Percentiles rank a stretch among this genome's conserved stretches.
Evolutionary conservation across 768 basidiomycete genomes (phyloP).

Genomic region (Tulasnella sp.): DNA sequence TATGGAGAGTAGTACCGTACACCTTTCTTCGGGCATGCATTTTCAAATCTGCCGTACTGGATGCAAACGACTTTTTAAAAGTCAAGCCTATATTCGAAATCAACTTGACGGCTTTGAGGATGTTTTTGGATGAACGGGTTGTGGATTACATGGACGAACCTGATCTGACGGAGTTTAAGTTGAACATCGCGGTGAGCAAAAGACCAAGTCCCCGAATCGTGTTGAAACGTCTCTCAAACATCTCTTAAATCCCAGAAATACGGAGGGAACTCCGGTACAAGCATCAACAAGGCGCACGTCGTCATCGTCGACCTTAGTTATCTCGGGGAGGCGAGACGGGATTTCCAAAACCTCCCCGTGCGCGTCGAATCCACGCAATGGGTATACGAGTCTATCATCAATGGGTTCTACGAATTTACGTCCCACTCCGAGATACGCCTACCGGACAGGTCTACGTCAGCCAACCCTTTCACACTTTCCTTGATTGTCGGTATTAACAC

Average conservation of each 20-base stretch:
- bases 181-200: neutral
- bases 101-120: neutral
- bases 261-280: conserved; percentile 1
- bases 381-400: neutral
- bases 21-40: conserved; percentile 10
- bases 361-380: conserved; percentile 1
- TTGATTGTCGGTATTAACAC: neutral
- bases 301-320: neutral
- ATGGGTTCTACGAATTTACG: neutral
- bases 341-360: neutral
- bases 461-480: neutral
- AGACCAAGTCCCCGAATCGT: neutral
- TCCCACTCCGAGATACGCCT: neutral
- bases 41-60: neutral
- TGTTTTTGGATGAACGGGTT: neutral
- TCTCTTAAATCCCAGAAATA: neutral
- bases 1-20: conserved; percentile 5
- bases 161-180: neutral
- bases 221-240: neutral
- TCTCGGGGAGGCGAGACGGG: neutral
- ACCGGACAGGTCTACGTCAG: neutral
- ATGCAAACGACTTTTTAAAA: neutral
- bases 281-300: neutral
- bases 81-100: conserved; percentile 9
- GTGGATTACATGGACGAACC: neutral